Evolutionary conservation across 2,329 filamentous ascomycete species (phyloP).

Genomic region (Venturia aucupariae): DNA sequence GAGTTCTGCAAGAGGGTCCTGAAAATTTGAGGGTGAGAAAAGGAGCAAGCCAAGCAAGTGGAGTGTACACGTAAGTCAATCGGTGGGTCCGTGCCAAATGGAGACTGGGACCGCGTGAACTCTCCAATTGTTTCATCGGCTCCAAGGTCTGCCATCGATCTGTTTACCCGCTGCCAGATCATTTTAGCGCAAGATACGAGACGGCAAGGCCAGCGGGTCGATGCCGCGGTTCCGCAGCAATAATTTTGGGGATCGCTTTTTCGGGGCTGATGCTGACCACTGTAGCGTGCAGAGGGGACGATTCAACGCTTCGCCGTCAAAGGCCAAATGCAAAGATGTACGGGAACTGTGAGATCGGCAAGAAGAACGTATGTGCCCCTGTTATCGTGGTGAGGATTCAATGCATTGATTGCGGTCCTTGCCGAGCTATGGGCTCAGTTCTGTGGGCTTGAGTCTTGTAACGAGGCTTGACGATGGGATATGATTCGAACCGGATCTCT

Average conservation of each 20-base stretch:
- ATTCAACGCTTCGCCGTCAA: background rate
- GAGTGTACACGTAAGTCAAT: constrained; percentile 1
- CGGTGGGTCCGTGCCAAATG: background rate
- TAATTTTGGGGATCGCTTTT: background rate
- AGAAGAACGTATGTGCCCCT: background rate
- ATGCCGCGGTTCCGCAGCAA: background rate
- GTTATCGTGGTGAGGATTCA: background rate
- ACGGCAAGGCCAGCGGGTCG: background rate
- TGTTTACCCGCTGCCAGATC: background rate
- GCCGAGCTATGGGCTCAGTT: background rate
- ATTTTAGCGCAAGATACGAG: background rate
- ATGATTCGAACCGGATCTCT: background rate
- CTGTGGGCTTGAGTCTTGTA: background rate
- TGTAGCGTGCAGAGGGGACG: background rate
- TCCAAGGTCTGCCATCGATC: background rate
- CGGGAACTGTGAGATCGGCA: background rate
- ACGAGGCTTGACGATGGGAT: background rate
- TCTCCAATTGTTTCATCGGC: background rate
- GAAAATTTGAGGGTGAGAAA: background rate
- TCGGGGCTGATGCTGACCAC: background rate
- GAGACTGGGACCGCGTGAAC: background rate
- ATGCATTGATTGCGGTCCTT: background rate
- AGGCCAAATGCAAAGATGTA: background rate
- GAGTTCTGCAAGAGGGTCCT: background rate
- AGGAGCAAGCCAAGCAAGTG: background rate